Evolutionary conservation across 2,329 filamentous ascomycete species (phyloP).

Genomic region (Talaromyces atroroseus): DNA sequence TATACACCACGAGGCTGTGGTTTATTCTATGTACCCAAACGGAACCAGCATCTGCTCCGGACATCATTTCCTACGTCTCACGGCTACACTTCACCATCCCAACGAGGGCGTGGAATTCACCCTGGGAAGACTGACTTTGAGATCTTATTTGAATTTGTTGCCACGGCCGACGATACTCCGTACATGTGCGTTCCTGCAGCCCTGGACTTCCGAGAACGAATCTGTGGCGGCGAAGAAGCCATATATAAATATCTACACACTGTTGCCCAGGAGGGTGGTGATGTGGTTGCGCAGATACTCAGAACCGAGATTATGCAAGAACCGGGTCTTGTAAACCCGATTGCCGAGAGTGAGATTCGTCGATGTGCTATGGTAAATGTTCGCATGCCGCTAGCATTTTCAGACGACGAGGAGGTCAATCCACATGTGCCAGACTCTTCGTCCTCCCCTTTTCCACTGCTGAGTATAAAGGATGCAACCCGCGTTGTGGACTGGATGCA

Average conservation of each 20-base stretch:
- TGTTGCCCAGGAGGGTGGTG: slow-evolving; percentile 61
- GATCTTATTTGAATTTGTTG: slow-evolving; percentile 67
- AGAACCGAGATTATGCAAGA: slow-evolving; percentile 66
- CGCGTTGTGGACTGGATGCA: slow-evolving; percentile 55
- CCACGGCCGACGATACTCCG: slow-evolving; percentile 66
- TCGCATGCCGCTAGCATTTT: slow-evolving; percentile 57
- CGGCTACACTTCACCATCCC: slow-evolving; percentile 59
- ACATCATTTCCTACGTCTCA: slow-evolving; percentile 75
- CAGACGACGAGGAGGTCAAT: slow-evolving; percentile 21
- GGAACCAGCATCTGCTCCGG: slow-evolving; percentile 70
- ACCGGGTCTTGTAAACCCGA: slow-evolving; percentile 23
- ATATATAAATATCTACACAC: slow-evolving; percentile 60
- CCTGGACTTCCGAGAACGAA: slow-evolving; percentile 62
- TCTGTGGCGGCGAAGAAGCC: slow-evolving; percentile 66
- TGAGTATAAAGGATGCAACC: slow-evolving; percentile 36
- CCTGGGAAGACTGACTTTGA: slow-evolving; percentile 56
- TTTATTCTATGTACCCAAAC: slow-evolving; percentile 68
- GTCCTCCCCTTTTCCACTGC: slow-evolving; percentile 16
- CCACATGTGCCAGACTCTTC: slow-evolving; percentile 8
- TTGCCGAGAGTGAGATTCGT: slow-evolving; percentile 42
- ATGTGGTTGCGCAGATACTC: slow-evolving; percentile 55
- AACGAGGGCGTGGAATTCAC: slow-evolving; percentile 39
- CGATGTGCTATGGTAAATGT: slow-evolving; percentile 69
- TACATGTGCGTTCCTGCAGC: slow-evolving; percentile 68
- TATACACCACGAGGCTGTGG: slow-evolving; percentile 73